Evolutionary conservation across 345 rosid species (phyloP).

Genomic region (Moricandia arvensis): DNA sequence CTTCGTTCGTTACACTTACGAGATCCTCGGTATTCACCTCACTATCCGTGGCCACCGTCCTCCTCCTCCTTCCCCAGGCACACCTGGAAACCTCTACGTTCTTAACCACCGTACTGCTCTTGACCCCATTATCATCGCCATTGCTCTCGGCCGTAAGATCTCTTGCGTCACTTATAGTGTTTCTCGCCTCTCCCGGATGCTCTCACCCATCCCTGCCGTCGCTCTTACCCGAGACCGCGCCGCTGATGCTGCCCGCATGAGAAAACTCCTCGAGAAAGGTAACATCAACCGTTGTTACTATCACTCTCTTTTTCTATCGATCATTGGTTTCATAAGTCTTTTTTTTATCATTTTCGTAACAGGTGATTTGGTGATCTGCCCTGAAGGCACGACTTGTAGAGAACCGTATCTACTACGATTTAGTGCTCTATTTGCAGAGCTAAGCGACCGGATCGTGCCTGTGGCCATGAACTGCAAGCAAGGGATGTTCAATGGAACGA

Average conservation of each 20-base stretch:
- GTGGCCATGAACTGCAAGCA: constrained; percentile 91
- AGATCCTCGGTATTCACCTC: constrained; percentile 85
- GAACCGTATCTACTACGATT: constrained; percentile 73
- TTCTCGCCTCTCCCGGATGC: constrained; percentile 75
- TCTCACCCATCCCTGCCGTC: constrained; percentile 91
- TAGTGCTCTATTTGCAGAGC: constrained; percentile 93
- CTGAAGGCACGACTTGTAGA: constrained; percentile 97
- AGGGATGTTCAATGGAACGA: constrained; percentile 84
- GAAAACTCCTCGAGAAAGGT: constrained; percentile 54
- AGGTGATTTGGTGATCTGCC: constrained; percentile 94
- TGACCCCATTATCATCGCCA: constrained; percentile 89
- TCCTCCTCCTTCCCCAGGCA: constrained; percentile 70
- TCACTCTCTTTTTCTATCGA: background rate
- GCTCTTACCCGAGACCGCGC: constrained; percentile 91
- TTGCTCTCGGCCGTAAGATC: constrained; percentile 92
- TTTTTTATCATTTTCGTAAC: constrained; percentile 18
- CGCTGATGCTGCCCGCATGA: constrained; percentile 81
- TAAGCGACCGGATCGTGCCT: constrained; percentile 94
- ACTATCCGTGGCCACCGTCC: constrained; percentile 79
- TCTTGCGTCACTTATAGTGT: constrained; percentile 95
- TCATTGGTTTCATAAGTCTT: background rate
- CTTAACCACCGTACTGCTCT: constrained; percentile 95
- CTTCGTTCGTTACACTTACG: constrained; percentile 89
- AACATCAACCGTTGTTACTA: background rate
- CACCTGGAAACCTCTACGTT: constrained; percentile 84